Base-by-base conservation (phyloP, 345 rosid genomes). In the Eucalyptus cladocalyx region DNA sequence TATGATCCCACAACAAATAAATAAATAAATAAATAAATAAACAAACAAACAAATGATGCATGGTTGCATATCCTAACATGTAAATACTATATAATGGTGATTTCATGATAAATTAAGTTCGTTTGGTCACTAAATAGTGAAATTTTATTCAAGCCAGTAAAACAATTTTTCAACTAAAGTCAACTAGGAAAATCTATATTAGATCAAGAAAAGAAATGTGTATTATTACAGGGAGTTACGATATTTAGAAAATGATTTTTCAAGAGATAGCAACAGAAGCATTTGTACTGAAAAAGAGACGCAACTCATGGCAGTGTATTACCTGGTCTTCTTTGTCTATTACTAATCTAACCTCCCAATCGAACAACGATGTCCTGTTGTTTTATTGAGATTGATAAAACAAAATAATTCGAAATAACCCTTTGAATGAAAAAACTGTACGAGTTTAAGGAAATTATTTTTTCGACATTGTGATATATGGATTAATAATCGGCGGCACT, bases 401-500 rank as follows among this genome's bases (percentile, higher is more conserved):
- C 17, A 23, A 76, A 76, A 76, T 76, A 11, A 76, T 18, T 76
- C 30, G 1, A 76, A 76, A 11, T 76, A 23, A 40, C 85, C 16
- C 30, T 40, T 40, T 3, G 8, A 21, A 76, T 0, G 6, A 21
- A 76, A 40, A 40, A 21, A 42, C 1, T 8, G 1, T 6, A 40
- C 6, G 0, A 76, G 30, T 23, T 40, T 3, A 9, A 76, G 30
- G 47, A 6, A 76, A 40, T 76, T 40, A 76, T 76, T 6, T 18
- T 2, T 40, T 40, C 2, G 2, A 76, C 47, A 40, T 76, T 6
- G 47, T 76, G 16, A 23, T 21, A 76, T 21, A 76, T 6, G 5
- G 16, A 21, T 3, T 40, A 19, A 76, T 21, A 11, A 26, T 43
- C 5, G 5, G 30, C 2, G 0, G 2, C 3, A 56, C 83, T 76